Base-by-base conservation (phyloP, 192 early-diverging fungal genomes). In the Coemansia sp. region DNA sequence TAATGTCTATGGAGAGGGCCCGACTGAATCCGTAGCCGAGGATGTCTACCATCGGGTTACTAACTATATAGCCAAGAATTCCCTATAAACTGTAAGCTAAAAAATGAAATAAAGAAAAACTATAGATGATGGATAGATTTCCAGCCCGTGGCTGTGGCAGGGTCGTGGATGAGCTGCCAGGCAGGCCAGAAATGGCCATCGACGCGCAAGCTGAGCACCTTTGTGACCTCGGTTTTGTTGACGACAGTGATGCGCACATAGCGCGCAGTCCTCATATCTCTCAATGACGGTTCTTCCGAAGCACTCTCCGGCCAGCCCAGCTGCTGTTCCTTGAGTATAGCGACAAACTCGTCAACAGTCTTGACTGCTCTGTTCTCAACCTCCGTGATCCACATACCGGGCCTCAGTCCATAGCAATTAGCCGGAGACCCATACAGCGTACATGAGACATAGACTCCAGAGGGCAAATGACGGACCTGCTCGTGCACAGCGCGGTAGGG, bases 101-200 rank as follows among this genome's bases (percentile, higher is more conserved):
- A 31, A 37, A 59, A 11, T 33, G 57, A 34, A 33, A 40, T 53
- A 55, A 24, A 45, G 24, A 0, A 65, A 63, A 14, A 11, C 34
- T 58, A 69, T 5, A 69, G 14, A 42, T 70, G 68, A 5, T 37
- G 65, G 20, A 74, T 59, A 1, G 69, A 70, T 11, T 28, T 61
- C 88, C 88, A 89, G 18, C 86, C 86, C 61, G 79, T 70, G 9
- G 71, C 59, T 14, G 78, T 55, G 14, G 48, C 37, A 0, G 82
- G 66, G 45, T 87, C 85, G n/a, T 71, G 77, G 26, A 87, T 51
- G 39, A 92, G 74, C 66, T 89, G 84, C 81, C 88, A 90, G 0
- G 89, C 83, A 7, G 85, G 85, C 90, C 90, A 92, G 73, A 90
- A 92, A 70, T 90, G 88, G 28, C 86, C 76, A 82, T 90, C 90